Evolutionary conservation across 2,329 filamentous ascomycete species (phyloP), one percentile per base, ranked within the genome.

Genomic region (Monosporascus cannonballus): DNA sequence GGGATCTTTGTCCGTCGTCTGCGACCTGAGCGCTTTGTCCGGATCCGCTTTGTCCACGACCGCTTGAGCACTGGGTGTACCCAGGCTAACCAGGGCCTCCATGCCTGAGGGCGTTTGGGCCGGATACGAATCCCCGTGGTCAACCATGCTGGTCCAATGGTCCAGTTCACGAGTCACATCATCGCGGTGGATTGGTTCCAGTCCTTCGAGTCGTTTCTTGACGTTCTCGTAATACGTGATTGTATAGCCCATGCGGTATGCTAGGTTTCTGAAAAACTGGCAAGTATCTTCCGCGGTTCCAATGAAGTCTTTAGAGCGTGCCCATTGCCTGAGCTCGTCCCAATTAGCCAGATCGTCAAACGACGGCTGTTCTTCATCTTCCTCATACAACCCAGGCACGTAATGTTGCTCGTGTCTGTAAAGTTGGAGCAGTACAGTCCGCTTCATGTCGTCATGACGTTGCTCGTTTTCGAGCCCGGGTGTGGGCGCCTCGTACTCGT

Each of bases 221-320:
- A 66, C 59, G n/a, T 54, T 39, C 4, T 59, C 38, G 18, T 55
- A 59, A 39, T 67, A 60, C 17, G 57, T 53, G 47, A 69, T 54
- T 15, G 71, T 73, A 45, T 60, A 57, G 25, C 73, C 73, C 53
- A 75, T 65, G 39, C 73, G 71, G 54, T 66, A 74, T 22, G 67
- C 71, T 20, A 74, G 59, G 24, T 68, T 63, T 49, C 65, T 64
- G 52, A 69, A 62, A 54, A 68, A 68, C 27, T 64, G 62, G 6
- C 41, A 53, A 6, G 61, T 66, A 48, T 41, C 64, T 51, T 61
- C 64, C 11, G 59, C 59, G 3, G 61, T 55, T n/a, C 56, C 54
- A 11, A 57, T 34, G 38, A 9, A 47, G 49, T 48, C 53, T 50
- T 24, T 34, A 18, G 8, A 44, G 15, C 39, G 58, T 14, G 20